Evolutionary conservation across 2,329 filamentous ascomycete species (phyloP), one percentile per base, ranked within the genome.

Genomic region (Ambrosiella cleistominuta): DNA sequence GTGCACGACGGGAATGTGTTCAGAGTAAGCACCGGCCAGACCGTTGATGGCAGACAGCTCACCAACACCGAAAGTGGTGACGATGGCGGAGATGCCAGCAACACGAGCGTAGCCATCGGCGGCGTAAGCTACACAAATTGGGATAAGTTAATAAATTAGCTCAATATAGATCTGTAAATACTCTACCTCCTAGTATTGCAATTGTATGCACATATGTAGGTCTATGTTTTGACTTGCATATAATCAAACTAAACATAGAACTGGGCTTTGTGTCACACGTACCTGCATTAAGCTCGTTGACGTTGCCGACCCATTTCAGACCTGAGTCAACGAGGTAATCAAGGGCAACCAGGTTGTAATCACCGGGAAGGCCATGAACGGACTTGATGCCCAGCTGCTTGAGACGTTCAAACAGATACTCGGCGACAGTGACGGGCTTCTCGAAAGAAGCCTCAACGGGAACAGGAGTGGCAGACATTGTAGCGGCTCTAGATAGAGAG

Each of bases 101-200:
- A 87, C 76, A 62, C 85, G 78, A 58, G 84, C 84, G 66, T 89
- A 89, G 27, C 85, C 86, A 70, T 89, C 86, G n/a, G 86, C 83
- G 36, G 85, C 85, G 65, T 89, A 89, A 15, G 82, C 83, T 79
- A 65, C 35, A 51, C 27, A 52, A 38, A 35, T 55, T 42, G 42
- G 45, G 53, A 60, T 64, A 59, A 61, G 63, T 63, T 55, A 65
- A 63, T 58, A 54, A 58, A 57, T 40, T 13, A 27, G 27, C 27
- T 27, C 27, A 27, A 27, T 27, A 27, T 27, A 4, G 27, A 27
- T 27, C 27, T 27, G 27, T 3, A 27, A 27, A 27, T 27, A 27
- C 27, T 27, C 27, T 27, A 27, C 27, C 27, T 3, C 27, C 27
- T 5, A 27, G 27, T 27, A 27, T 27, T 27, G 27, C 27, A 27